Percentiles rank a stretch among this genome's conserved stretches.
phyloP scores from a whole-genome alignment of 768 basidiomycete species.

The Xerocomus brunneocitrinus region DNA sequence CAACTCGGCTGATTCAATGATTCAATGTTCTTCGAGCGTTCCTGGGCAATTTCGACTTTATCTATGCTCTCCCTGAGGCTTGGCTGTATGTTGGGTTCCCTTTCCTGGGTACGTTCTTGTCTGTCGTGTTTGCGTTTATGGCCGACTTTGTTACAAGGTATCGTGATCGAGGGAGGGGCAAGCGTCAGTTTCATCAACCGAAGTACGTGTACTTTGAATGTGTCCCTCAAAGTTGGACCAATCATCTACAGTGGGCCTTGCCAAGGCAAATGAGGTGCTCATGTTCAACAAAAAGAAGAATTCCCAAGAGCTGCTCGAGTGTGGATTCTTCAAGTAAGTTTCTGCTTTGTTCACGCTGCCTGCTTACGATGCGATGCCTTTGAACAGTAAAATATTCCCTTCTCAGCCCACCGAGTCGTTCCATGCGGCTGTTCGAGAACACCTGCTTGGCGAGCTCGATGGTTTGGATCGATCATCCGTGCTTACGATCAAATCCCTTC shows the following conservation, averaged over 20 bases:
- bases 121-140: neutral
- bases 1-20: neutral
- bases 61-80: constrained; percentile 56
- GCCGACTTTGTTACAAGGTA: constrained; percentile 36
- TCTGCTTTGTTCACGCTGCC: neutral
- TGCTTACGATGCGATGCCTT: neutral
- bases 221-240: neutral
- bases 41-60: constrained; percentile 72
- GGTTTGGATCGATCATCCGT: constrained; percentile 56
- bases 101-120: constrained; percentile 43
- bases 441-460: constrained; percentile 49
- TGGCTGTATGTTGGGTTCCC: constrained; percentile 69
- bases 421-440: constrained; percentile 46
- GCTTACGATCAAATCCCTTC: constrained; percentile 48
- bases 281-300: constrained; percentile 65
- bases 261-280: constrained; percentile 67
- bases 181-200: constrained; percentile 65
- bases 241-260: constrained; percentile 53
- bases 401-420: constrained; percentile 48
- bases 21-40: constrained; percentile 39
- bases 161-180: constrained; percentile 64
- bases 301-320: constrained; percentile 52
- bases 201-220: constrained; percentile 37
- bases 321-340: constrained; percentile 64
- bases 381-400: constrained; percentile 54